Conservation (phyloP, 768 basidiomycete species). For the Heimioporus sp. region DNA sequence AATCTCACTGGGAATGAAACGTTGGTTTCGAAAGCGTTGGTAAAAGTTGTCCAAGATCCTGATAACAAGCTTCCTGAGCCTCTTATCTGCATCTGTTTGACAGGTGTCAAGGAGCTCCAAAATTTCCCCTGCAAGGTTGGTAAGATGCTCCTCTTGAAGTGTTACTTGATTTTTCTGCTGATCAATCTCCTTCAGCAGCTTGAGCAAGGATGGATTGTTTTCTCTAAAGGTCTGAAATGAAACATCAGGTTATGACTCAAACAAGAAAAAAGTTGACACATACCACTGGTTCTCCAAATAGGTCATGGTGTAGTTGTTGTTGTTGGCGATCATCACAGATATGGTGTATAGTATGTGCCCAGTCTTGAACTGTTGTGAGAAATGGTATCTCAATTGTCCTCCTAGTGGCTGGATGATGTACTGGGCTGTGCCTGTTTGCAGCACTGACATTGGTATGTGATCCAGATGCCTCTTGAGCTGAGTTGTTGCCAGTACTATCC, state of each 20-base stretch:
- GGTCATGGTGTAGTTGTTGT: not conserved
- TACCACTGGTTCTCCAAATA: constrained; percentile 24
- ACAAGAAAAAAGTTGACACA: not conserved
- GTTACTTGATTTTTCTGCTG: constrained; percentile 20
- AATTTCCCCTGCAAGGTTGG: constrained; percentile 11
- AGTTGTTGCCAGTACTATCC: no score
- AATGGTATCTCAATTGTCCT: not conserved
- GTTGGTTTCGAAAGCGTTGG: constrained; percentile 19
- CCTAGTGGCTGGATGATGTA: not conserved
- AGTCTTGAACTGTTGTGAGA: constrained; percentile 9
- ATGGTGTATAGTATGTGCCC: constrained; percentile 9
- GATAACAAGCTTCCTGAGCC: constrained; percentile 9
- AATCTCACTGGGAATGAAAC: not conserved
- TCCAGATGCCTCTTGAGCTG: not conserved
- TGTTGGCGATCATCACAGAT: not conserved
- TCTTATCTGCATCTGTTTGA: not conserved
- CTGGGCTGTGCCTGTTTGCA: no score
- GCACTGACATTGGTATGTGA: not conserved
- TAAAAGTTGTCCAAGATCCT: constrained; percentile 20
- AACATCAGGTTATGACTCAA: not conserved
- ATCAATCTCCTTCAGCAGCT: constrained; percentile 21
- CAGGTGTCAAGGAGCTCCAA: not conserved
- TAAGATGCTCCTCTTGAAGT: constrained; percentile 7
- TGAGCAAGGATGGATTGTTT: constrained; percentile 13
- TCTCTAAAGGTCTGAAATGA: not conserved